A percentile compares a stretch with the other conserved stretches of the same genome.
These are phyloP conservation scores for Craterostigma plantagineum DNA, from an alignment of 257 asterid species.

Conservation along the genomic window DNA sequence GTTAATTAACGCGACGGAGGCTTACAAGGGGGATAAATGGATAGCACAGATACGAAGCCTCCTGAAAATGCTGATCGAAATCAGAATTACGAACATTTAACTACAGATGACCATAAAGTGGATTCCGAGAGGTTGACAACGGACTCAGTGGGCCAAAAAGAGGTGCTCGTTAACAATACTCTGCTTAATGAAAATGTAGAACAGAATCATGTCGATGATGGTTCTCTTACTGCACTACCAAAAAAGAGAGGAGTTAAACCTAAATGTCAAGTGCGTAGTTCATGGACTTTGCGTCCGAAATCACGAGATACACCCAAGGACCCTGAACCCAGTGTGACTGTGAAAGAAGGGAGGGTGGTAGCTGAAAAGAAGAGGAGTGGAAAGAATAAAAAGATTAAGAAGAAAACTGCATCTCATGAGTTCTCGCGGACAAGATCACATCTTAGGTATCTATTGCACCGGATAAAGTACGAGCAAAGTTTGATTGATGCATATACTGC, in stretches of 20 bases:
- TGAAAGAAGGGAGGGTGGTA: conserved; percentile 19
- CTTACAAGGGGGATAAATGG: no score
- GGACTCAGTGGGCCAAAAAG: no score
- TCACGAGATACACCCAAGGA: conserved; percentile 41
- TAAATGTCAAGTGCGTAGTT: conserved; percentile 21
- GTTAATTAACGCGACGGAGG: no score
- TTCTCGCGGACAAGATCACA: conserved; percentile 52
- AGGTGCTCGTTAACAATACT: no score
- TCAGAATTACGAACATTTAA: no score
- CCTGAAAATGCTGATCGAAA: no score
- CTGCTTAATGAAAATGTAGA: no score
- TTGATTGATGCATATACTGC: conserved; percentile 87
- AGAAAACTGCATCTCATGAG: conserved; percentile 35
- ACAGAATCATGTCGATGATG: conserved; percentile 5
- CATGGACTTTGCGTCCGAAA: conserved; percentile 48
- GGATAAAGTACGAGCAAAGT: conserved; percentile 70
- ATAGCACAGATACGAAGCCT: no score
- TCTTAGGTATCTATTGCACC: conserved; percentile 58
- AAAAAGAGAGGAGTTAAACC: conserved; percentile 22
- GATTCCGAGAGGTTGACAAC: no score
- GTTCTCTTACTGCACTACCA: conserved; percentile 14
- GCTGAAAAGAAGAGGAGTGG: conserved; percentile 32
- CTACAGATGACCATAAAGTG: no score
- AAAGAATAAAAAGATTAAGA: conserved; percentile 29
- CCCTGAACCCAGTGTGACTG: conserved; percentile 23